Evolutionary conservation across 2,329 filamentous ascomycete genomes (phyloP).

Genomic region (Cladosporium sp.): DNA sequence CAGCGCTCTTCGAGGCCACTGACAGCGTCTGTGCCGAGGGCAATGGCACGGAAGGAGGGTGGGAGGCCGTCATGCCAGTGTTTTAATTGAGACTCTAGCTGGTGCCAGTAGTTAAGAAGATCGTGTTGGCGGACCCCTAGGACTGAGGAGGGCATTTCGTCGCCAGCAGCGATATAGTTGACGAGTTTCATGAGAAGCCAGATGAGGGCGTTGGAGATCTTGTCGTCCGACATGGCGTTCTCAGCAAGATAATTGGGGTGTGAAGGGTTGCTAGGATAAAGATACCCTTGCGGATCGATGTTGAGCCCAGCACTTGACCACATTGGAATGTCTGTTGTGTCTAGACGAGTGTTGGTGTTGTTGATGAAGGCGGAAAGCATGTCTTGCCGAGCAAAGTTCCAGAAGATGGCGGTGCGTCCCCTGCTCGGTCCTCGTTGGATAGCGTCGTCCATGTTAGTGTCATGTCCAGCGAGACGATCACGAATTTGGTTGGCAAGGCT

Average conservation of each 20-base stretch:
- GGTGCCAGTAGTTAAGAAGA: slow-evolving; percentile 50
- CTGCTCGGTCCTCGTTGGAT: slow-evolving; percentile 36
- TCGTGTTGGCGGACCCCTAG: slow-evolving; percentile 46
- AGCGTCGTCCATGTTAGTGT: slow-evolving; percentile 10
- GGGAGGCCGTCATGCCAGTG: slow-evolving; percentile 58
- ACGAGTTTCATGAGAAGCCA: slow-evolving; percentile 65
- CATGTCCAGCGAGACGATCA: slow-evolving; percentile 15
- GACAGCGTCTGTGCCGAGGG: slow-evolving; percentile 35
- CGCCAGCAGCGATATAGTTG: slow-evolving; percentile 59
- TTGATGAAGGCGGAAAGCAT: slow-evolving; percentile 63
- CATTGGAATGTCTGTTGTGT: slow-evolving; percentile 58
- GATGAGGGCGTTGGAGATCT: slow-evolving; percentile 60
- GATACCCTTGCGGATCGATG: slow-evolving; percentile 51
- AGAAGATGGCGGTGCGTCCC: slow-evolving; percentile 58
- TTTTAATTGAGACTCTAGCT: slow-evolving; percentile 54
- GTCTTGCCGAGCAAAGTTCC: slow-evolving; percentile 64
- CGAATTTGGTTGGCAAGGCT: slow-evolving; percentile 19
- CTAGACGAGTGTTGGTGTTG: slow-evolving; percentile 56
- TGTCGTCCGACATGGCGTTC: slow-evolving; percentile 56
- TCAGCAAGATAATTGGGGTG: slow-evolving; percentile 39
- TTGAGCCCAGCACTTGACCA: slow-evolving; percentile 63
- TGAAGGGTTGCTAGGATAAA: slow-evolving; percentile 45
- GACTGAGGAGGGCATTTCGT: slow-evolving; percentile 42
- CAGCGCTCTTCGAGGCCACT: slow-evolving; percentile 50
- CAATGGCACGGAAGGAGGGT: slow-evolving; percentile 56